These are phyloP conservation scores for Amanita polypyramis DNA, from an alignment of 768 basidiomycete species.

Conservation along the genomic window DNA sequence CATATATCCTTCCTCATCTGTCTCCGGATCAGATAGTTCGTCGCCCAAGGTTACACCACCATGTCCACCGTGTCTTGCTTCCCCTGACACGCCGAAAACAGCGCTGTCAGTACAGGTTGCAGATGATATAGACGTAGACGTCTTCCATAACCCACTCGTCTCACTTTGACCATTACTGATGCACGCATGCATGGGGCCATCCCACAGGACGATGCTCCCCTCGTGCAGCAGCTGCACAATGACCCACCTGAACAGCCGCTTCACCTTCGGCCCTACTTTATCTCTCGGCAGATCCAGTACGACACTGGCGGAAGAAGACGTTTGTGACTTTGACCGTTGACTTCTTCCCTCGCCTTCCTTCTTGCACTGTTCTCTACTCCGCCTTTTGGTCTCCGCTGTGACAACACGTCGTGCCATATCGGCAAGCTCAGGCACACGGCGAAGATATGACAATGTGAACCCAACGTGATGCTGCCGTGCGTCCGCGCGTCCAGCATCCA, in stretches of 20 bases:
- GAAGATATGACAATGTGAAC: slow-evolving; percentile 65
- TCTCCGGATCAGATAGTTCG: slow-evolving; percentile 49
- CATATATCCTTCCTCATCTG: slow-evolving; percentile 57
- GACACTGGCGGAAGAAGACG: slow-evolving; percentile 2
- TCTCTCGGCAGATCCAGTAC: slow-evolving; percentile 11
- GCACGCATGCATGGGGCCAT: slow-evolving; percentile 41
- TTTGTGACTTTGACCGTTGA: slow-evolving; percentile 9
- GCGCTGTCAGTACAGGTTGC: slow-evolving; percentile 17
- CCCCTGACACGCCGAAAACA: slow-evolving; percentile 17
- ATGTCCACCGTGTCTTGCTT: slow-evolving; percentile 6
- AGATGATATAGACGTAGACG: slow-evolving; percentile 12
- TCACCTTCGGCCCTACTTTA: slow-evolving; percentile 36
- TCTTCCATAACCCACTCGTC: slow-evolving; percentile 40
- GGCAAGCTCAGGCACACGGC: slow-evolving; percentile 65
- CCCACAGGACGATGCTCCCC: slow-evolving; percentile 68
- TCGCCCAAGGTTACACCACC: slow-evolving; percentile 29
- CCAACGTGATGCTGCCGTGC: slow-evolving; percentile 22
- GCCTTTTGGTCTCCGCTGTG: slow-evolving; percentile 44
- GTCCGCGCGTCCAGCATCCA: background rate
- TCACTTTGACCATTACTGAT: slow-evolving; percentile 14
- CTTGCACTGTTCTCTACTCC: slow-evolving; percentile 38
- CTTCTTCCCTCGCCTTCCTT: slow-evolving; percentile 23
- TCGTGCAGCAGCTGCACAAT: slow-evolving; percentile 56
- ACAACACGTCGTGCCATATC: slow-evolving; percentile 57
- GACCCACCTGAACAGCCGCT: slow-evolving; percentile 58